Conservation (phyloP, 306 rosid species). For the Sicyos edulis region DNA sequence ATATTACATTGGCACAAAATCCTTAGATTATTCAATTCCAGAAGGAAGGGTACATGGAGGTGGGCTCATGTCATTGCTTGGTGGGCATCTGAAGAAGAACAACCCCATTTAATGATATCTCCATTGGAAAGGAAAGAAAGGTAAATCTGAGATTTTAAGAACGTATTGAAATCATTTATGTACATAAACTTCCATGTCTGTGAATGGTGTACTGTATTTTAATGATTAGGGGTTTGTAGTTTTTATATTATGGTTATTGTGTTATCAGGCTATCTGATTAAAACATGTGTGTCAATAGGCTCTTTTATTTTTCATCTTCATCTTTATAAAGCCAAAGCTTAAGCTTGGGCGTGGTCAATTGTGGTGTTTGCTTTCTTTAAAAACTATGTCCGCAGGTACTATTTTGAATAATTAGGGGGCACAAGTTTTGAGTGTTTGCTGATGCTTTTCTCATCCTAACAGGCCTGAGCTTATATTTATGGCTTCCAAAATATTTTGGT, state of each 20-base stretch:
- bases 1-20: constrained; percentile 28
- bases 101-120: constrained; percentile 27
- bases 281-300: background rate
- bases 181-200: background rate
- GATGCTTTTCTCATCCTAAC: background rate
- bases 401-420: background rate
- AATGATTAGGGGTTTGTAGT: background rate
- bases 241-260: background rate
- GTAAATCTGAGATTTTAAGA: background rate
- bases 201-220: background rate
- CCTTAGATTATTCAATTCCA: constrained; percentile 37
- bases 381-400: background rate
- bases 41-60: constrained; percentile 77
- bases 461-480: too few relatives aligned
- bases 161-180: background rate
- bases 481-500: too few relatives aligned
- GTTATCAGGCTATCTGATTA: constrained; percentile 11
- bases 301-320: background rate
- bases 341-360: background rate
- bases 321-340: background rate
- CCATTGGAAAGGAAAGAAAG: background rate
- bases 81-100: constrained; percentile 48
- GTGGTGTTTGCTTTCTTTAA: background rate
- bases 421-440: constrained; percentile 1
- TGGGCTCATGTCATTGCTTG: constrained; percentile 55